A percentile compares a stretch with the other conserved stretches of the same genome.
Evolutionary conservation across 2,329 filamentous ascomycete species (phyloP).

Genomic region (Nakataea oryzae): DNA sequence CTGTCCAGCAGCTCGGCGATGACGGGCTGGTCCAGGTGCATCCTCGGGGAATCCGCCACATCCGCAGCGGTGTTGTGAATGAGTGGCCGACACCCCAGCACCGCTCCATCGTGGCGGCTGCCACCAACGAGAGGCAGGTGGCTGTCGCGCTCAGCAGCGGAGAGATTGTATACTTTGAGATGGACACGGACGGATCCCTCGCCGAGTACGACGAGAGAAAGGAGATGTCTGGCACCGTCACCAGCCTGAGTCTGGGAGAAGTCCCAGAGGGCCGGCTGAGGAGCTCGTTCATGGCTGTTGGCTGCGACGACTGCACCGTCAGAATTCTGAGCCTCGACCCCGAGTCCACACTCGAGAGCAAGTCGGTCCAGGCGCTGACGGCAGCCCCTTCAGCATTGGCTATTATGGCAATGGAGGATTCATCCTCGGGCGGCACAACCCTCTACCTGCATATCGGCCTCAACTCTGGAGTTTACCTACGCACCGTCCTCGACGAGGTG

Average conservation of each 20-base stretch:
- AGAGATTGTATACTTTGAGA: constrained; percentile 96
- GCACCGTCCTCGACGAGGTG: constrained; percentile 88
- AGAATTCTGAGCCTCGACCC: constrained; percentile 84
- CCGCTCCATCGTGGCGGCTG: constrained; percentile 86
- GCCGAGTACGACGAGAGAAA: constrained; percentile 93
- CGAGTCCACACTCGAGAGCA: constrained; percentile 82
- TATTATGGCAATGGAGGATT: constrained; percentile 94
- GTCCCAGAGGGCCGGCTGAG: constrained; percentile 83
- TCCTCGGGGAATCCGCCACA: constrained; percentile 90
- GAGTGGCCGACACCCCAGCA: constrained; percentile 93
- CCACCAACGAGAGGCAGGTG: constrained; percentile 88
- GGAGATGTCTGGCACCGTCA: constrained; percentile 91
- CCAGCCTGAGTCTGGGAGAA: constrained; percentile 84
- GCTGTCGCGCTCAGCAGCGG: constrained; percentile 90
- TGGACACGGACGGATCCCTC: constrained; percentile 82
- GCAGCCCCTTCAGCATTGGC: constrained; percentile 80
- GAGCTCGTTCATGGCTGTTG: constrained; percentile 89
- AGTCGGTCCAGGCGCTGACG: constrained; percentile 87
- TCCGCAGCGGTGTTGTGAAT: constrained; percentile 68
- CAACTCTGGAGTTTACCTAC: constrained; percentile 88
- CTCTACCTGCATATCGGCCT: constrained; percentile 94
- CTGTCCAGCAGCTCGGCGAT: constrained; percentile 88
- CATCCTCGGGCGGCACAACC: constrained; percentile 76
- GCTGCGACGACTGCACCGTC: constrained; percentile 93
- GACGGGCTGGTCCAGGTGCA: constrained; percentile 91